Percentiles rank a stretch among this genome's conserved stretches.
Evolutionary conservation across 495 filamentous ascomycete species (phyloP).

Genomic region (Glarea lozoyensis): DNA sequence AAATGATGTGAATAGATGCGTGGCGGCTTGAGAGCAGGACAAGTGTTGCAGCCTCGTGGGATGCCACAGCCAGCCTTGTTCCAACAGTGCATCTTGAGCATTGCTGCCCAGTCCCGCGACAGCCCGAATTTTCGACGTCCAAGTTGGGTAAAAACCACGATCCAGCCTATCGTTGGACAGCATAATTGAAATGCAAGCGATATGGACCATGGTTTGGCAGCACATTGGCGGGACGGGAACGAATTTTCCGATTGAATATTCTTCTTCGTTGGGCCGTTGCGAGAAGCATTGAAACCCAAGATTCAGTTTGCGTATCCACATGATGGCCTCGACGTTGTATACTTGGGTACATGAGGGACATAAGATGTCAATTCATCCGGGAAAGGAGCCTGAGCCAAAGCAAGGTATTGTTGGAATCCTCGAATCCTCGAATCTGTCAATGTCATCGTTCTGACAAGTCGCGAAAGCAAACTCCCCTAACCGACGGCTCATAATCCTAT

Average conservation of each 20-base stretch:
- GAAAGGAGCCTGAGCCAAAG: too few species aligned
- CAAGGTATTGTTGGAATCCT: too few species aligned
- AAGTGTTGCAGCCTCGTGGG: constrained; percentile 15
- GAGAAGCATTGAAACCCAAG: too few species aligned
- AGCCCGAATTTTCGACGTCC: too few species aligned
- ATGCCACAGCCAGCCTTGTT: constrained; percentile 13
- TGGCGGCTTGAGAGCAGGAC: constrained; percentile 19
- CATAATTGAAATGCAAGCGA: background rate
- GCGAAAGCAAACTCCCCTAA: too few species aligned
- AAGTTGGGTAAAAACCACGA: background rate
- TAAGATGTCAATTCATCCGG: too few species aligned
- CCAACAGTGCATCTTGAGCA: constrained; percentile 14
- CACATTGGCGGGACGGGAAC: background rate
- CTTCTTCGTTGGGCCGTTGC: background rate
- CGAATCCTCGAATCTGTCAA: too few species aligned
- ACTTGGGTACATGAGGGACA: too few species aligned
- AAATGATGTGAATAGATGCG: constrained; percentile 4
- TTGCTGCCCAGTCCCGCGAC: constrained; percentile 24
- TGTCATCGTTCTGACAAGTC: too few species aligned
- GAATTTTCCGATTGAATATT: background rate
- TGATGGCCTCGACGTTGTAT: too few species aligned
- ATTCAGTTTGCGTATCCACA: too few species aligned
- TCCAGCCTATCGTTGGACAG: constrained; percentile 7
- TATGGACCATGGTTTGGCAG: background rate
- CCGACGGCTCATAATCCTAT: too few species aligned